Evolutionary conservation across 768 basidiomycete genomes (phyloP).

Genomic region (Kockovaella imperatae): DNA sequence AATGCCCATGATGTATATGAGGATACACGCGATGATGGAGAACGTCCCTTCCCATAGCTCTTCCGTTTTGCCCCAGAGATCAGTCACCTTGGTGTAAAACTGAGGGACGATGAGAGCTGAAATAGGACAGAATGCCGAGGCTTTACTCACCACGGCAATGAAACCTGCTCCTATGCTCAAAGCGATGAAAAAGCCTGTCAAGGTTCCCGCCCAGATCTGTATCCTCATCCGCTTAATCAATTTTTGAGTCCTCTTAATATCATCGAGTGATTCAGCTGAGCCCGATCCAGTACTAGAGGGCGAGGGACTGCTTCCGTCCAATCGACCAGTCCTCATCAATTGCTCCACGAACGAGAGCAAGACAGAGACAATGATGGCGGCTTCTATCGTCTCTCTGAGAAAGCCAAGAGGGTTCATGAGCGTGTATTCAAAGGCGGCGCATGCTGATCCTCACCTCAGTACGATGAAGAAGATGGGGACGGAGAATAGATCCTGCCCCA

Average conservation of each 20-base stretch:
- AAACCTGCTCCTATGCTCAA: conserved; percentile 81
- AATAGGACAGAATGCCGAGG: not conserved
- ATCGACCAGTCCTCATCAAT: conserved; percentile 39
- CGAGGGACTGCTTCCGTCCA: conserved; percentile 5
- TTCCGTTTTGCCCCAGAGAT: conserved; percentile 80
- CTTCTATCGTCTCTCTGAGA: conserved; percentile 70
- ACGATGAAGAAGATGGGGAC: conserved; percentile 94
- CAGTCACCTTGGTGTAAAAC: conserved; percentile 82
- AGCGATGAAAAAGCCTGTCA: conserved; percentile 67
- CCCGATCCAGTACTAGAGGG: not conserved
- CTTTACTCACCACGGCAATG: conserved; percentile 59
- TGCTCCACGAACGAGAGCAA: conserved; percentile 87
- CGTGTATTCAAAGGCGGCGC: not conserved
- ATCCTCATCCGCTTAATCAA: conserved; percentile 56
- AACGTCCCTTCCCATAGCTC: conserved; percentile 82
- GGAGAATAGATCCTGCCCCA: conserved; percentile 72
- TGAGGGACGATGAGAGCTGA: conserved; percentile 4
- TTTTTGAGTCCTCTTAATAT: conserved; percentile 8
- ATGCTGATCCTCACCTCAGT: conserved; percentile 58
- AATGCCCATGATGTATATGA: conserved; percentile 89
- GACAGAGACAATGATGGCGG: conserved; percentile 83
- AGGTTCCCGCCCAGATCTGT: conserved; percentile 70
- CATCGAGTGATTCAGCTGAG: not conserved
- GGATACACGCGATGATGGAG: conserved; percentile 48
- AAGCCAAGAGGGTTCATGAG: not conserved